Base-by-base conservation (phyloP, 2,329 filamentous ascomycete genomes). In the Aciculosporium take region DNA sequence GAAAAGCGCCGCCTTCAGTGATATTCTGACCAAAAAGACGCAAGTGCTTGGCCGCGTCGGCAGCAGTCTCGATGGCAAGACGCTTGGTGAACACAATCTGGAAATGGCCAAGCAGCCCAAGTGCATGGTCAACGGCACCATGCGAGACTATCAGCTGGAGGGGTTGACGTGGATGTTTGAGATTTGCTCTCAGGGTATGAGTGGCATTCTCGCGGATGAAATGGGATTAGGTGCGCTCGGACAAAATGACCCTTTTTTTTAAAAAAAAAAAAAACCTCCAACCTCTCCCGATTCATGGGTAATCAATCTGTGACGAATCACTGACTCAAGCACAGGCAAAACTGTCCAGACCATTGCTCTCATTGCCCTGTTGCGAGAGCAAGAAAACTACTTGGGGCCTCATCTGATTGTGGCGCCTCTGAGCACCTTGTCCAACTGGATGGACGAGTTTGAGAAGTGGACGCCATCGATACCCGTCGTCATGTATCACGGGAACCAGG, bases 101-200 rank as follows among this genome's bases (percentile, higher is more conserved):
- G 71, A 79, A 43, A 85, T 93, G 57, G 89, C 88, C 0, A 71
- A 82, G 46, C 91, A 98, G 56, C 91, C 91, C 0, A 79, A 81
- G 48, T 77, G 87, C 44, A 78, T 98, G 51, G 79, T 81, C 0
- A 86, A 86, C 5, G 91, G 91, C 1, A 81, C 79, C 4, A 96
- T 98, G 89, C 72, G 88, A 15, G 82, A 84, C 47, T 98, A 98
- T 55, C 91, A 98, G 53, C 65, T 98, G 0, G 89, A 96, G 56
- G 91, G 91, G 0, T 61, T 98, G 1, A 93, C 94, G 0, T 98
- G 91, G 91, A 80, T 98, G 67, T 94, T 83, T 52, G 86, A 94
- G 67, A 74, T 77, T 40, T 75, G 72, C 43, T 62, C 70, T 2
- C 91, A 94, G 53, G 88, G 88, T 9, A 74, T 95, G 59, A 93